These are phyloP conservation scores for Fonsecaea nubica DNA, from an alignment of 2,329 filamentous ascomycete genomes.

Conservation along the genomic window DNA sequence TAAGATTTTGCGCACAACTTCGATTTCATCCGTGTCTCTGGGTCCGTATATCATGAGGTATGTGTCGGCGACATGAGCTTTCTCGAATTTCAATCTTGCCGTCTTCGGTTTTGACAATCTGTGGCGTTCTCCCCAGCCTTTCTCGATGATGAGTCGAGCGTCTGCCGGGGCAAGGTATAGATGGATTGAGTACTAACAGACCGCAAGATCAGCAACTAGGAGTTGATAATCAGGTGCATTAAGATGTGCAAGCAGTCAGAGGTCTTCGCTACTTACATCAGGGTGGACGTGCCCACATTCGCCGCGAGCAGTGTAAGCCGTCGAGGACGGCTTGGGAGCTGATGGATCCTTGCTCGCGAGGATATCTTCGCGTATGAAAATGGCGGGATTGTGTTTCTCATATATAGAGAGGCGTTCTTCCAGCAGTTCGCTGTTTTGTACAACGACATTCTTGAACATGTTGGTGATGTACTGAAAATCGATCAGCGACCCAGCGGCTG, in stretches of 20 bases:
- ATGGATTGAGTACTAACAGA: conserved; percentile 68
- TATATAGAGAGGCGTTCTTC: conserved; percentile 20
- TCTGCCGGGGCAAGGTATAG: conserved; percentile 81
- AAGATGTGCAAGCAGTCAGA: neutral
- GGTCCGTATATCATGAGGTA: conserved; percentile 80
- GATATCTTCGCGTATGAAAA: conserved; percentile 13
- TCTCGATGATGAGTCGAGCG: conserved; percentile 72
- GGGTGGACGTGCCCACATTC: conserved; percentile 82
- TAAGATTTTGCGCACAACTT: conserved; percentile 56
- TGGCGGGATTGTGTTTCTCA: conserved; percentile 21
- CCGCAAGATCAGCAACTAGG: neutral
- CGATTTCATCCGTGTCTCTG: conserved; percentile 69
- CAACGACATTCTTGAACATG: conserved; percentile 43
- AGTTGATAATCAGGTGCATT: too few relatives aligned
- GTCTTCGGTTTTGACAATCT: conserved; percentile 61
- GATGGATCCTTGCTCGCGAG: conserved; percentile 50
- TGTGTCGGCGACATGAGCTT: conserved; percentile 10
- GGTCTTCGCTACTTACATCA: conserved; percentile 52
- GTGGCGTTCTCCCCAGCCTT: conserved; percentile 77
- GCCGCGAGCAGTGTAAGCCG: conserved; percentile 59
- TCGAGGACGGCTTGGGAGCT: conserved; percentile 65
- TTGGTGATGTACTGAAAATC: conserved; percentile 18
- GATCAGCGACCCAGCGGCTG: neutral
- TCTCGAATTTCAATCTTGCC: conserved; percentile 63
- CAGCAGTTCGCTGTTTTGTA: conserved; percentile 15